phyloP scores from a whole-genome alignment of 108 stramenopile species.

The Pseudonitzschia multiseries region DNA sequence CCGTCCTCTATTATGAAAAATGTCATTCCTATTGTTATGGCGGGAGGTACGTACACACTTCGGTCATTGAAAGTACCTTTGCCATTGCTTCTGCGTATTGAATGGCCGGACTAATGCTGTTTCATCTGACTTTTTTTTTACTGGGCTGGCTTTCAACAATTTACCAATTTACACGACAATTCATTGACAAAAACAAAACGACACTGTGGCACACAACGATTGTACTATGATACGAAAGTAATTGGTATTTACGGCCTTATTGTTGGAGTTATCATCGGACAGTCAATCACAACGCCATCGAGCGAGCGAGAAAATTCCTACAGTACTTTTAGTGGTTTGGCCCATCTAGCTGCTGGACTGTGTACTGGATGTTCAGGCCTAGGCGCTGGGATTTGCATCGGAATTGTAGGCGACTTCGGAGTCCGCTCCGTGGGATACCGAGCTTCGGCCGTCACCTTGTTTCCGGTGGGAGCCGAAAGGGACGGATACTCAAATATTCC shows the following conservation, averaged over 20 bases:
- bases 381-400: conserved; percentile 84
- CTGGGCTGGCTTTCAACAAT: background rate
- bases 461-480: conserved; percentile 54
- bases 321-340: conserved; percentile 78
- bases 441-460: conserved; percentile 74
- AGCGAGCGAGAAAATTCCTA: conserved; percentile 69
- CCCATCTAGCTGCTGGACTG: conserved; percentile 80
- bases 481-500: conserved; percentile 70
- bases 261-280: conserved; percentile 80
- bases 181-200: background rate
- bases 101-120: background rate
- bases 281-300: conserved; percentile 62
- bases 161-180: background rate
- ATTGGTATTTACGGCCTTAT: conserved; percentile 91
- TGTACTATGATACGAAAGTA: conserved; percentile 27
- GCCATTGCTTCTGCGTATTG: background rate
- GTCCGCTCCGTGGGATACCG: conserved; percentile 85
- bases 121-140: too few relatives aligned
- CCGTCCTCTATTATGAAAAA: conserved; percentile 88
- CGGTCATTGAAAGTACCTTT: background rate
- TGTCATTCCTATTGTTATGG: conserved; percentile 91
- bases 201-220: too few relatives aligned
- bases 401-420: conserved; percentile 85
- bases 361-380: conserved; percentile 79
- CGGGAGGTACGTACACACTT: conserved; percentile 49